Base-by-base conservation (phyloP, 495 filamentous ascomycete genomes). In the Daldinia loculata region DNA sequence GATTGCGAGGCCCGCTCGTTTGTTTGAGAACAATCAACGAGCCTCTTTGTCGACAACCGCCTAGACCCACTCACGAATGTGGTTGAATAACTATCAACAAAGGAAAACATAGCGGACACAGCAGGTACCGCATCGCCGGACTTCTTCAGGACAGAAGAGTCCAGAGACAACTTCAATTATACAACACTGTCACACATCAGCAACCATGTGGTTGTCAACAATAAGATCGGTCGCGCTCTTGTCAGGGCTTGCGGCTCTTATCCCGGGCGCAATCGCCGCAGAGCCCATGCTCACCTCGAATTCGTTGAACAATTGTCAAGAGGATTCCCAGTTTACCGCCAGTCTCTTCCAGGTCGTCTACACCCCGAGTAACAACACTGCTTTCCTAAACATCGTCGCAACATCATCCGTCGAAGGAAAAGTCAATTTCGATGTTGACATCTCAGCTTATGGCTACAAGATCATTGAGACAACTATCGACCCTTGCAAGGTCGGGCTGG, bases 381-480 rank as follows among this genome's bases (percentile, higher is more conserved):
- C 95, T 41, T 76, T 83, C 52, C 88, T 98, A 75, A 86, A 91
- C 74, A 89, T 99, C 78, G 85, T 91, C 72, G 94, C 92, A 64
- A 89, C 92, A 2, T 97, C 95, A 3, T 88, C 91, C 3, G 93
- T 99, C 65, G 86, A 90, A 62, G 94, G 94, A 63, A 90, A 92
- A 80, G 92, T 99, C 56, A 85, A 86, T 22, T 94, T 94, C 56
- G 90, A 93, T 41, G 75, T 98, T 61, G 79, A 86, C 29, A 84
- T 97, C 61, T 84, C 89, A 52, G 94, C 92, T 15, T 98, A 98
- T 77, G 95, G 95, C 69, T 93, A 90, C 81, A 80, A 81, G 15
- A 87, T 90, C 58, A 77, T 93, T 58, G 80, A 80, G 43, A 82
- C 88, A 66, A 87, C 81, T 2, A 71, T 98, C 58, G 80, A 97